Base-by-base conservation (phyloP, 495 filamentous ascomycete genomes). In the Lasiosphaeriaceae sp. region DNA sequence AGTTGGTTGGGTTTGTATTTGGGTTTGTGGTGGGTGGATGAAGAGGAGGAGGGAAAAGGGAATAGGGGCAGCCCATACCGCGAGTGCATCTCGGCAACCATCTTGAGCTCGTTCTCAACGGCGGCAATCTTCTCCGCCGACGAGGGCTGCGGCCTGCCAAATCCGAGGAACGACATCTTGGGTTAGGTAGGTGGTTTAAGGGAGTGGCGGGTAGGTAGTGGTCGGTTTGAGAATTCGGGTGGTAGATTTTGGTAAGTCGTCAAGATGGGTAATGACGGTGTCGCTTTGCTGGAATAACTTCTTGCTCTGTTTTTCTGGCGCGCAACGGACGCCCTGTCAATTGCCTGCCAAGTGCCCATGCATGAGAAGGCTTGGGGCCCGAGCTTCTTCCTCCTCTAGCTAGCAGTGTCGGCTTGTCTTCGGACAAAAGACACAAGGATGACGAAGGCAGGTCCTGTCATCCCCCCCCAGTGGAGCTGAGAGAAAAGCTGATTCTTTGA, bases 81-180 rank as follows among this genome's bases (percentile, higher is more conserved):
- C 73, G 88, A 89, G 83, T 96, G 96, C 90, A 97, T 96, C 72
- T 97, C 90, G 43, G 91, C 88, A 37, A 97, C 80, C 77, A 97
- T 91, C 72, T 96, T 94, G 70, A 90, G 78, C 78, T 99, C 94
- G 56, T 88, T 89, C 77, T 97, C 91, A 57, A 95, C 91, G 54
- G 89, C 87, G 58, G 89, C 86, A 71, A 99, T 93, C 81, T 97
- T 97, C 79, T 97, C 85, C 64, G 88, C 94, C 62, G 90, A 96
- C 64, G 90, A 86, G 69, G 90, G 89, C 75, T 96, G 90, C 52
- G 91, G 88, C 62, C 86, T 81, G 73, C 91, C 90, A 74, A 97
- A 87, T 57, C 83, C 83, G 65, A 98, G 88, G 81, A 96, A 95
- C 61, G 92, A 97, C 93, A 97, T 96, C 50, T 64, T 94, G 72